phyloP scores from a whole-genome alignment of 164 flowering plant genomes.

The Vitis labrusca region DNA sequence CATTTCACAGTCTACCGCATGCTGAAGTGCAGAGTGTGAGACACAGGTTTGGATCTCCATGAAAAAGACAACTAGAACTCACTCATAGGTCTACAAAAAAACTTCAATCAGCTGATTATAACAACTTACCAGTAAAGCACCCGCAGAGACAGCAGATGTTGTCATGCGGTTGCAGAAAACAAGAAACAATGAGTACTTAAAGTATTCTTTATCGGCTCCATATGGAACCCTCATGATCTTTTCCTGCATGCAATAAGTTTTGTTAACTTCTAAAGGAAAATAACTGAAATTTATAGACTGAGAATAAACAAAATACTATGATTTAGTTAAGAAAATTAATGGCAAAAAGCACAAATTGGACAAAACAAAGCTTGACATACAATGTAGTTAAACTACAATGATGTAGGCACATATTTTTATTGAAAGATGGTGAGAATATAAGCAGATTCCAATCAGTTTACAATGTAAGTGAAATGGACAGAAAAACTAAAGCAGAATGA shows the following conservation, averaged over 20 bases:
- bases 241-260: slow-evolving; percentile 54
- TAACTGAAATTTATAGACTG: background rate
- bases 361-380: no score
- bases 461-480: no score
- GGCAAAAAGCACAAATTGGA: no score
- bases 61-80: no score
- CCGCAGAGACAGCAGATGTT: slow-evolving; percentile 90
- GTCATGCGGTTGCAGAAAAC: slow-evolving; percentile 94
- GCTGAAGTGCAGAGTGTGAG: background rate
- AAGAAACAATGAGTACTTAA: slow-evolving; percentile 83
- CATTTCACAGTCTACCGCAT: no score
- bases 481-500: no score
- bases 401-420: no score
- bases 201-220: slow-evolving; percentile 71
- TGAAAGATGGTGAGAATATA: no score
- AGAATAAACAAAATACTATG: background rate
- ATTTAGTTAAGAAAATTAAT: background rate
- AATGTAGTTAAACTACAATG: no score
- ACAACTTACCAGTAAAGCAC: slow-evolving; percentile 58
- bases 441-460: no score
- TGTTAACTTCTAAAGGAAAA: background rate
- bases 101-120: background rate
- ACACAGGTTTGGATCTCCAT: background rate
- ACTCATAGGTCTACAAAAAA: background rate
- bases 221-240: slow-evolving; percentile 97